Evolutionary conservation across 306 rosid genomes (phyloP).

Genomic region (Castanopsis chinensis): DNA sequence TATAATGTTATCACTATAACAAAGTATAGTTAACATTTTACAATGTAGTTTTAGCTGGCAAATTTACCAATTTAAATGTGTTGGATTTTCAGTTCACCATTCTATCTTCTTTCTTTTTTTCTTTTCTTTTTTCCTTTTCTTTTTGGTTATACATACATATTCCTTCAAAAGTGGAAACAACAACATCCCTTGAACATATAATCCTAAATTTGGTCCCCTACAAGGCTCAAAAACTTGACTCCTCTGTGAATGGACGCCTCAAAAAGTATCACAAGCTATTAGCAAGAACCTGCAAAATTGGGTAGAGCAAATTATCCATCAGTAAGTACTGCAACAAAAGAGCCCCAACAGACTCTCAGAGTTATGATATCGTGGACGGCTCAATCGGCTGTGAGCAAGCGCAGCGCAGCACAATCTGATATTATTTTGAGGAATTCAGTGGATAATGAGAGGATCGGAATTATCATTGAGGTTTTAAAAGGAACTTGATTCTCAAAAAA

Average conservation of each 20-base stretch:
- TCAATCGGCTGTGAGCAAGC: background rate
- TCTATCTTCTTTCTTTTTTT: background rate
- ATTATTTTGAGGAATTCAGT: background rate
- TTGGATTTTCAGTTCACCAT: background rate
- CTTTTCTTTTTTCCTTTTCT: too few relatives aligned
- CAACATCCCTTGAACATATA: background rate
- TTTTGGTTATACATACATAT: background rate
- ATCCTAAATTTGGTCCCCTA: slow-evolving; percentile 2
- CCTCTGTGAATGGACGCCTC: slow-evolving; percentile 86
- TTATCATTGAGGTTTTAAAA: background rate
- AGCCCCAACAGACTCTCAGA: background rate
- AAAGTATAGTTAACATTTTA: background rate
- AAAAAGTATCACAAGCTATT: slow-evolving; percentile 78
- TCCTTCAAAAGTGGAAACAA: slow-evolving; percentile 23
- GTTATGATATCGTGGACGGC: background rate
- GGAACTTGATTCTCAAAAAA: too few relatives aligned
- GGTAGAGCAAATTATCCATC: slow-evolving; percentile 18
- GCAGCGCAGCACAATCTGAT: background rate
- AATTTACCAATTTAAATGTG: background rate
- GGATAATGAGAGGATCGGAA: too few relatives aligned
- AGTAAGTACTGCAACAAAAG: slow-evolving; percentile 13
- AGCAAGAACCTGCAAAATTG: slow-evolving; percentile 59
- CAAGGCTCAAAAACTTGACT: slow-evolving; percentile 66
- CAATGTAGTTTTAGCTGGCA: background rate
- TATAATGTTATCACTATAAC: background rate